These are phyloP conservation scores for Globisporangium yorkense DNA, from an alignment of 352 stramenopile species.

Conservation along the genomic window DNA sequence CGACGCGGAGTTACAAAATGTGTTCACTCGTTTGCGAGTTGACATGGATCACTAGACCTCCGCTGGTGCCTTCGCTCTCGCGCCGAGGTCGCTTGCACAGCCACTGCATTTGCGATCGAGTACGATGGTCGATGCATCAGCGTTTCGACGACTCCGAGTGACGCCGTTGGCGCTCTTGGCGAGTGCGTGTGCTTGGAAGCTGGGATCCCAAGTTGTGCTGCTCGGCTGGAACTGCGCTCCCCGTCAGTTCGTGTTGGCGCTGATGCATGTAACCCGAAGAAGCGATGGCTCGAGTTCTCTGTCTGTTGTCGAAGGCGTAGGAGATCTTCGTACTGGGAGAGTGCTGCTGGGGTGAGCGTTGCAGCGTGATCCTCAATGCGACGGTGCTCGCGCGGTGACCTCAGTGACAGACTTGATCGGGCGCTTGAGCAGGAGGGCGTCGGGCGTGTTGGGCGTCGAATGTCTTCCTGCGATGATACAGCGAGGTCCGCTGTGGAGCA, in stretches of 20 bases:
- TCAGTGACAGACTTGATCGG: neutral
- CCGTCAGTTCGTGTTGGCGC: neutral
- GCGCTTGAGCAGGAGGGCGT: neutral
- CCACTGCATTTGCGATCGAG: conserved; percentile 7
- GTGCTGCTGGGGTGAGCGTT: neutral
- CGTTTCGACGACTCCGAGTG: conserved; percentile 8
- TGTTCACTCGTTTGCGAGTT: no score
- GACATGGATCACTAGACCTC: no score
- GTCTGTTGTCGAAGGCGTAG: neutral
- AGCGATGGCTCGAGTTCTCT: neutral
- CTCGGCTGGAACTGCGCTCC: neutral
- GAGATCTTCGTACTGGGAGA: neutral
- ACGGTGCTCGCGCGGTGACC: neutral
- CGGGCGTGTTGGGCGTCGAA: conserved; percentile 5
- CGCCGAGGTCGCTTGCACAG: conserved; percentile 9
- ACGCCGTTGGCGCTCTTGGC: neutral
- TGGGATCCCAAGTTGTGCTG: neutral
- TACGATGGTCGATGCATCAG: conserved; percentile 14
- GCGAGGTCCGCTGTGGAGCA: neutral
- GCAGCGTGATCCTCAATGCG: neutral
- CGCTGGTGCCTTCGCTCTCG: neutral
- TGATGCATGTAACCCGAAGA: neutral
- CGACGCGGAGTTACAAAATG: no score
- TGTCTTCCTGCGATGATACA: neutral
- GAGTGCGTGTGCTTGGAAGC: neutral